Percentiles rank a stretch among this genome's conserved stretches.
Evolutionary conservation across 2,329 filamentous ascomycete genomes (phyloP).

Genomic region (Aspergillus thermomutatus): DNA sequence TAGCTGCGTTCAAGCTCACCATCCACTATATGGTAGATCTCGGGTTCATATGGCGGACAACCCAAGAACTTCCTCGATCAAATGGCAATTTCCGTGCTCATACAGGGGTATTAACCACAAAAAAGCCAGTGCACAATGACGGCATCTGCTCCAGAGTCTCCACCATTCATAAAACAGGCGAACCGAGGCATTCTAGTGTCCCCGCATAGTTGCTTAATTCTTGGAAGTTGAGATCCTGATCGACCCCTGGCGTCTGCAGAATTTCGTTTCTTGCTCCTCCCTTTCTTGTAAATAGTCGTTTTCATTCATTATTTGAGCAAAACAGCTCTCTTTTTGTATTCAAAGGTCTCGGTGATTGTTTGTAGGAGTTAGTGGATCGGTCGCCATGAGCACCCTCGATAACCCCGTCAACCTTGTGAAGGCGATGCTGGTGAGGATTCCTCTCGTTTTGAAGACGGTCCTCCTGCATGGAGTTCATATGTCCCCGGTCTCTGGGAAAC

Average conservation of each 20-base stretch:
- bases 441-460: slow-evolving; percentile 42
- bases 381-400: slow-evolving; percentile 23
- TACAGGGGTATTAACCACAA: neutral
- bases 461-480: slow-evolving; percentile 53
- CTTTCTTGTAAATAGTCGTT: neutral
- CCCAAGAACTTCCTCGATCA: neutral
- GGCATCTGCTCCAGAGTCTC: neutral
- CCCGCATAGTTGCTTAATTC: neutral
- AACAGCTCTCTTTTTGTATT: neutral
- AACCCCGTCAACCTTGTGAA: slow-evolving; percentile 30
- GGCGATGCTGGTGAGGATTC: slow-evolving; percentile 37
- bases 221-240: neutral
- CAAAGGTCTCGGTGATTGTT: neutral
- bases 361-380: neutral
- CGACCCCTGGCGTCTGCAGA: neutral
- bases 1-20: no score
- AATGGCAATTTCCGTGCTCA: neutral
- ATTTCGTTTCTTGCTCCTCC: neutral
- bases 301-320: neutral
- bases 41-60: no score
- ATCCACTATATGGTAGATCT: neutral
- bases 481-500: slow-evolving; percentile 69
- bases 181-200: neutral
- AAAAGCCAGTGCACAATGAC: neutral
- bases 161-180: neutral